Evolutionary conservation across 1,284 basidiomycete genomes (phyloP).

Genomic region (Apiotrichum domesticum): DNA sequence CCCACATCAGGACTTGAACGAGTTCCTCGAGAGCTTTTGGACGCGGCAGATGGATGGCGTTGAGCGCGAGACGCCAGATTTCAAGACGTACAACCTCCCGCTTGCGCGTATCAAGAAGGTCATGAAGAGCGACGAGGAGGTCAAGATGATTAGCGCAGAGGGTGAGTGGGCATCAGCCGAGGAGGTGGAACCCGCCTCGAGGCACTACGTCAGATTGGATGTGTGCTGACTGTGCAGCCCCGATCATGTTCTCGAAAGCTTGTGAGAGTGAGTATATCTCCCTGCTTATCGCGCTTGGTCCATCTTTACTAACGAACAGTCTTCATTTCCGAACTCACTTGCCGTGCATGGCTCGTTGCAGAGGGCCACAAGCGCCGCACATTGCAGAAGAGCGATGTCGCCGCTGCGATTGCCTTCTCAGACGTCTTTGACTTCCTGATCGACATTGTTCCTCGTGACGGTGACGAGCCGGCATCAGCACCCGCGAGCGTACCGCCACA

Average conservation of each 20-base stretch:
- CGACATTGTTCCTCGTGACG: constrained; percentile 83
- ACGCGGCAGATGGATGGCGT: constrained; percentile 44
- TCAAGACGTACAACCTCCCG: constrained; percentile 42
- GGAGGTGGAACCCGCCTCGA: too few species aligned
- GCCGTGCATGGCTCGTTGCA: constrained; percentile 85
- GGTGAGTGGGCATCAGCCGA: constrained; percentile 50
- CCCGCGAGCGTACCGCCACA: not conserved
- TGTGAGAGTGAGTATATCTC: constrained; percentile 71
- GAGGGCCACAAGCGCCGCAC: constrained; percentile 89
- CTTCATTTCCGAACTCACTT: constrained; percentile 89
- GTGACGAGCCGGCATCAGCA: constrained; percentile 38
- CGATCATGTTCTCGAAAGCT: constrained; percentile 89
- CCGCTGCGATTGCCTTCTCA: constrained; percentile 77
- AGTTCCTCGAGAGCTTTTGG: constrained; percentile 45
- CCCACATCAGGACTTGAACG: constrained; percentile 42
- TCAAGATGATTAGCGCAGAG: constrained; percentile 96
- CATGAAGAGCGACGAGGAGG: constrained; percentile 95
- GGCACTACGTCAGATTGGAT: not conserved
- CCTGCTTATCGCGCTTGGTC: not conserved
- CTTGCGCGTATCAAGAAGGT: constrained; percentile 92
- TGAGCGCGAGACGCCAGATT: constrained; percentile 41
- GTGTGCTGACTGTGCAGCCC: constrained; percentile 54
- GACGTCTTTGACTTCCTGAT: constrained; percentile 76
- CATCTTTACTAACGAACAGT: constrained; percentile 51
- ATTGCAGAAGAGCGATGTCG: constrained; percentile 81